phyloP scores from a whole-genome alignment of 2,329 filamentous ascomycete genomes.

The Ceratocystis lukuohia region DNA sequence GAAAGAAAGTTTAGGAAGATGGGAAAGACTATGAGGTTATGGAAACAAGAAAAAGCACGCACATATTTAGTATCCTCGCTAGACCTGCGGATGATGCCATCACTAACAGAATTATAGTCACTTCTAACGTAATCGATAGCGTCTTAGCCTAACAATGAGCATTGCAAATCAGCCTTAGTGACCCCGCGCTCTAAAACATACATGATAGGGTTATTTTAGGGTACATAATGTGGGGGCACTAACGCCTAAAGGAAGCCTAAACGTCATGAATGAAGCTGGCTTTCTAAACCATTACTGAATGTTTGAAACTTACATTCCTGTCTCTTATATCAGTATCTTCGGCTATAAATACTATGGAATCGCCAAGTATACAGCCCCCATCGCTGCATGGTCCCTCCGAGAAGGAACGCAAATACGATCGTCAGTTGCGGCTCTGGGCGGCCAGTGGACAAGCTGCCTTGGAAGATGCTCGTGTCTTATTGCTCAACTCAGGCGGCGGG shows the following conservation, averaged over 20 bases:
- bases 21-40: not conserved
- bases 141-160: not conserved
- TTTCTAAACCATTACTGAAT: not conserved
- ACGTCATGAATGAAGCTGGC: not conserved
- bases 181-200: no score
- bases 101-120: not conserved
- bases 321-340: not conserved
- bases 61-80: not conserved
- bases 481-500: conserved; percentile 77
- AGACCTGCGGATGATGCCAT: not conserved
- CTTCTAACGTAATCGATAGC: not conserved
- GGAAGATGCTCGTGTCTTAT: conserved; percentile 79
- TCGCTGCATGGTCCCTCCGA: conserved; percentile 36
- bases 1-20: not conserved
- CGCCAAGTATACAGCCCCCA: conserved; percentile 26
- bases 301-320: not conserved
- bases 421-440: conserved; percentile 90
- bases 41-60: not conserved
- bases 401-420: conserved; percentile 73
- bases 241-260: not conserved
- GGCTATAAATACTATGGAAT: not conserved
- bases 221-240: not conserved
- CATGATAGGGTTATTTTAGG: not conserved
- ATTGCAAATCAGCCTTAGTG: no score
- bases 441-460: conserved; percentile 80